phyloP scores from a whole-genome alignment of 768 basidiomycete genomes.

The Termitomyces sp. region DNA sequence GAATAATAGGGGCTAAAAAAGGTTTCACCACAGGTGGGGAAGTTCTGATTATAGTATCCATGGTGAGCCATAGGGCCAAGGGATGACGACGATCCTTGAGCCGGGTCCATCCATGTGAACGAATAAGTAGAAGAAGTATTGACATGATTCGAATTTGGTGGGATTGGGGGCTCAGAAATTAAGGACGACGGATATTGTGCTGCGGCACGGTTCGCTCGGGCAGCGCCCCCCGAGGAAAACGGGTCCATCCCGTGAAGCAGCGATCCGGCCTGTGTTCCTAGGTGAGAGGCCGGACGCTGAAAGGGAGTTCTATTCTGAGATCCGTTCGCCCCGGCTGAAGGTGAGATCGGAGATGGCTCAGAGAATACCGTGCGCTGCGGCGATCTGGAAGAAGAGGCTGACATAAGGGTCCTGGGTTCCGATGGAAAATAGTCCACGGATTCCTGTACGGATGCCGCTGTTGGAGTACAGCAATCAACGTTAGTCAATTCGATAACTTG shows the following conservation, averaged over 20 bases:
- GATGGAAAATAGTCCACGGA: neutral
- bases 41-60: neutral
- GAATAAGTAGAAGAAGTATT: neutral
- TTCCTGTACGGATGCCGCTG: neutral
- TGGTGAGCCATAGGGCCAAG: neutral
- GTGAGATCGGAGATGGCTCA: neutral
- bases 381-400: neutral
- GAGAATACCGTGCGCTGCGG: neutral
- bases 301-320: neutral
- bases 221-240: neutral
- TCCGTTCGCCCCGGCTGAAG: neutral
- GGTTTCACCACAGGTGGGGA: neutral
- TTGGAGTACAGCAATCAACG: neutral
- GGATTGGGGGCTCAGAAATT: neutral
- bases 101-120: neutral
- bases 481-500: neutral
- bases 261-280: neutral
- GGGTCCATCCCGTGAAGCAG: neutral
- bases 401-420: neutral
- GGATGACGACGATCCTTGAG: neutral
- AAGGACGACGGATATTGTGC: neutral
- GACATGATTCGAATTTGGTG: neutral
- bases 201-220: neutral
- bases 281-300: neutral
- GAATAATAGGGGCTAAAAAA: neutral